Evolutionary conservation across 345 rosid genomes (phyloP).

Genomic region (Eucalyptus victrix): DNA sequence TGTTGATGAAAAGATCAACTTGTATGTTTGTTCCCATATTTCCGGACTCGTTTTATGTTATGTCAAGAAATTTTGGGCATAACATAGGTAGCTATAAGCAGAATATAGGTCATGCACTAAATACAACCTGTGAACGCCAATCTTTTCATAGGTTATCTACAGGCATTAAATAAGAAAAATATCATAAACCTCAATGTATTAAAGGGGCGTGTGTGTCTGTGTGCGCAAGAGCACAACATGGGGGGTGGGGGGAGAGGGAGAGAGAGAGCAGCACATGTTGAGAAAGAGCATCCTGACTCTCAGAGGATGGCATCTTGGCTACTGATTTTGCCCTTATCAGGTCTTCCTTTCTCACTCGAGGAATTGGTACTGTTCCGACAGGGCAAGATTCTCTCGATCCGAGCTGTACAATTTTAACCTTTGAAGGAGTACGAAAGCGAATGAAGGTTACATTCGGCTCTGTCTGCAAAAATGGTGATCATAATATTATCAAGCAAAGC

Average conservation of each 20-base stretch:
- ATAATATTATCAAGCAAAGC: not conserved
- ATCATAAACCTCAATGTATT: not conserved
- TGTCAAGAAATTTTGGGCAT: not conserved
- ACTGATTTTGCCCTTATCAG: not conserved
- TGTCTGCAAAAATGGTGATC: not conserved
- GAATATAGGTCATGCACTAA: not conserved
- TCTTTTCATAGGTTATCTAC: not conserved
- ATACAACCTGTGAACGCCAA: not conserved
- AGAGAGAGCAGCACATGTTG: not conserved
- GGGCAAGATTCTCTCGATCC: not conserved
- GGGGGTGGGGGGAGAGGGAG: not conserved
- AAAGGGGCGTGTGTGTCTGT: not conserved
- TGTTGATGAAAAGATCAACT: not conserved
- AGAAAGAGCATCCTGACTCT: not conserved
- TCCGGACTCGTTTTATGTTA: not conserved
- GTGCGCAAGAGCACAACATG: not conserved
- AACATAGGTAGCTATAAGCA: not conserved
- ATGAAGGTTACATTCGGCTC: not conserved
- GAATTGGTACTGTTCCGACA: not conserved
- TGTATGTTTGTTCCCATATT: not conserved
- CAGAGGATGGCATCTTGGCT: not conserved
- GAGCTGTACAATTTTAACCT: not conserved
- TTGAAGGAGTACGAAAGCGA: not conserved
- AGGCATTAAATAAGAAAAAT: too few relatives aligned
- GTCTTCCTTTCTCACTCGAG: not conserved